Evolutionary conservation across 148 eudicot genomes (phyloP), one percentile per base, ranked within the genome.

Genomic region (Vaccinium vitisidaea): DNA sequence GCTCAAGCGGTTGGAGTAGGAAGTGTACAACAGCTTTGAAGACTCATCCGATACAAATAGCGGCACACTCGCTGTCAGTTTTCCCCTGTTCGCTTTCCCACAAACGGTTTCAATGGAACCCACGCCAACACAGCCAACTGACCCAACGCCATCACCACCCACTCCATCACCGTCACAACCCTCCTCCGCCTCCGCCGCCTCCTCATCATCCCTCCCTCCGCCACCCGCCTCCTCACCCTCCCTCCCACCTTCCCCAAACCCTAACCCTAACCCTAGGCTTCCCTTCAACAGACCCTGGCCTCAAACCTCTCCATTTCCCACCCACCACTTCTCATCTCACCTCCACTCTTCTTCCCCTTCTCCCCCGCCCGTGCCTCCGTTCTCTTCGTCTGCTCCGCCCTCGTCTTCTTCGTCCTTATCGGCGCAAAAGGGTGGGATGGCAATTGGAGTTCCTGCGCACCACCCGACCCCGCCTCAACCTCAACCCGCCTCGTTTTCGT

Each of bases 361-460:
- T 2, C 12, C 87, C 39, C 73, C 85, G 69, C 56, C 85, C 21
- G 89, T 84, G 50, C 83, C 88, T 46, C 81, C 88, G 15, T 83
- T 83, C 50, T 76, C 85, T 16, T 76, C 85, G 30, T 48, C 85
- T 36, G 56, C 63, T 46, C 70, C 81, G 0, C 39, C 74, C 9
- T 82, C 76, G 1, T 70, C 84, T 2, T 16, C 73, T 1, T 16
- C 77, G 27, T 25, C 77, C 16, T 63, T 89, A 7, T 87, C 89
- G 2, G 39, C 79, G 3, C 90, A 70, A 18, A 81, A 92, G 27
- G 94, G 91, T 43, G 94, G 94, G 16, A 92, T 93, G 85, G 97
- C 94, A 25, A 89, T 92, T 32, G 98, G 97, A 0, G 92, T 91
- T 8, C 98, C 98, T 23, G 96, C 98, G 6, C 87, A 88, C 67